These are phyloP conservation scores for Neurospora sp. DNA, from an alignment of 495 filamentous ascomycete species.

Conservation along the genomic window DNA sequence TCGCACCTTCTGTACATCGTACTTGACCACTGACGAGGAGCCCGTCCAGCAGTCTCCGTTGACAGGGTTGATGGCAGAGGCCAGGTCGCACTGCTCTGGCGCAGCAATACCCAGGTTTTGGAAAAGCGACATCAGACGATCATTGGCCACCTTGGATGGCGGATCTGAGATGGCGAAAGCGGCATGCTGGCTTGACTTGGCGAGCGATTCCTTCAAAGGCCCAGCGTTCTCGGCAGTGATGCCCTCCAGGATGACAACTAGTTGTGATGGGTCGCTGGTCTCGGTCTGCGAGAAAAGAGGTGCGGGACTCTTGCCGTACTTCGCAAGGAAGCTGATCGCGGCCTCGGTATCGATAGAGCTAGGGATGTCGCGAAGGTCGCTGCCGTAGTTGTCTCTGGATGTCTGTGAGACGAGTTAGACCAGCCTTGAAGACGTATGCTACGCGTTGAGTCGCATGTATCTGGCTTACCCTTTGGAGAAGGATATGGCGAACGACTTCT, in stretches of 20 bases:
- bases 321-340: conserved; percentile 30
- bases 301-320: conserved; percentile 27
- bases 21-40: conserved; percentile 31
- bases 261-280: conserved; percentile 29
- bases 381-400: conserved; percentile 24
- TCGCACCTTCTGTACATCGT: conserved; percentile 30
- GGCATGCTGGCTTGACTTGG: conserved; percentile 19
- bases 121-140: conserved; percentile 21
- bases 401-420: conserved; percentile 30
- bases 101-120: conserved; percentile 14
- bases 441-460: not conserved
- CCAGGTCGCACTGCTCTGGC: conserved; percentile 25
- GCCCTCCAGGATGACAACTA: conserved; percentile 42
- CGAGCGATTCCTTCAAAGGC: conserved; percentile 21
- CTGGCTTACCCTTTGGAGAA: conserved; percentile 20
- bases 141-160: conserved; percentile 28
- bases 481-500: conserved; percentile 26
- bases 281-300: conserved; percentile 29
- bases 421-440: conserved; percentile 12
- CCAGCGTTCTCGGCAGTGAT: conserved; percentile 21
- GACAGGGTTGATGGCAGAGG: conserved; percentile 31
- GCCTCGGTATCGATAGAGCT: conserved; percentile 24
- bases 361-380: conserved; percentile 31
- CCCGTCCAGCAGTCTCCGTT: conserved; percentile 36
- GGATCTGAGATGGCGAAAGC: conserved; percentile 33